A percentile compares a stretch with the other conserved stretches of the same genome.
Conservation (phyloP, 106 monocot genomes). For the Ottelia alismoides region DNA sequence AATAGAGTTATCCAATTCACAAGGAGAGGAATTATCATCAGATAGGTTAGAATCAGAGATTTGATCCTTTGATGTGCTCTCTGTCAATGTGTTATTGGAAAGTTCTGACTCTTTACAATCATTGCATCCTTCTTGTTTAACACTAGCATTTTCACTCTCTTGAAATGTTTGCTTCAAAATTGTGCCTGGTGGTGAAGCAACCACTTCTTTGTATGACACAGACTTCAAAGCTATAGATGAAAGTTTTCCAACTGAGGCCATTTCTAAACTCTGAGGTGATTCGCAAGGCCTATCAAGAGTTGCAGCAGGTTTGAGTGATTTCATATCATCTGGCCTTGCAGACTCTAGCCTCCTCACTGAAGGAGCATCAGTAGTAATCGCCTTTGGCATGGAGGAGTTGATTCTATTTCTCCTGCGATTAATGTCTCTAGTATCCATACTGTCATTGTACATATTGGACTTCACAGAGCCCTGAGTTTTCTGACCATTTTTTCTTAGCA, state of each 20-base stretch:
- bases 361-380: constrained; percentile 9
- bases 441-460: constrained; percentile 19
- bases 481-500: constrained; percentile 17
- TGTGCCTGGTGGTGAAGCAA: constrained; percentile 84
- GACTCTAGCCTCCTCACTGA: constrained; percentile 7
- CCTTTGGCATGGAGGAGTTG: constrained; percentile 7
- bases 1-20: constrained; percentile 14
- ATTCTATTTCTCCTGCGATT: constrained; percentile 24
- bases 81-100: constrained; percentile 14
- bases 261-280: constrained; percentile 12
- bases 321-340: background rate
- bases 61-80: constrained; percentile 17
- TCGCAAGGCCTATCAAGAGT: constrained; percentile 3
- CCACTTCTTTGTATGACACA: constrained; percentile 90
- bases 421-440: constrained; percentile 14
- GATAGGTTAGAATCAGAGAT: background rate
- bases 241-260: constrained; percentile 19
- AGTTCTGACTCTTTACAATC: no score
- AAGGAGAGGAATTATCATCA: background rate
- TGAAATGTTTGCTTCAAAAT: constrained; percentile 39
- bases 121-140: constrained; percentile 16
- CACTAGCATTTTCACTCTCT: constrained; percentile 20
- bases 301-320: constrained; percentile 4
- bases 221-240: constrained; percentile 45
- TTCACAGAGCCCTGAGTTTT: constrained; percentile 29